phyloP scores from a whole-genome alignment of 371 early-diverging fungal species.

The Chytridium lagenaria region DNA sequence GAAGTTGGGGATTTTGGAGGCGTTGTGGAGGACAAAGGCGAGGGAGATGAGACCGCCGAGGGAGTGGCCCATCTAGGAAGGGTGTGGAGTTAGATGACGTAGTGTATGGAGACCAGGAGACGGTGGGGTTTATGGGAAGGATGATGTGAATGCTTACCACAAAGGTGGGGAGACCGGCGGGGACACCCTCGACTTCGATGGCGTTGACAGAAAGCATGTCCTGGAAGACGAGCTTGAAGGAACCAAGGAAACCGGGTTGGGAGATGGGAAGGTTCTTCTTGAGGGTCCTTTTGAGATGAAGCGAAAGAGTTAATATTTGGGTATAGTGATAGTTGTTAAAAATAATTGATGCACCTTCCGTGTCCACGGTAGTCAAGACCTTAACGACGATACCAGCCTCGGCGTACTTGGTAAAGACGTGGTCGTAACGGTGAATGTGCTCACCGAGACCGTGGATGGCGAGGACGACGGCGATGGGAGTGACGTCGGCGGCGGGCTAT shows the following conservation, averaged over 20 bases:
- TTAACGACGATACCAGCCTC: constrained; percentile 39
- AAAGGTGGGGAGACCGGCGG: constrained; percentile 31
- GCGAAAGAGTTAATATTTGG: neutral
- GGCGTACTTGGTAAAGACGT: constrained; percentile 36
- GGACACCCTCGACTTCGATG: constrained; percentile 24
- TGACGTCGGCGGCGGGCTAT: constrained; percentile 8
- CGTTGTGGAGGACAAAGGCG: constrained; percentile 16
- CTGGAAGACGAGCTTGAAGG: constrained; percentile 24
- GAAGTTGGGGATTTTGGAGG: constrained; percentile 26
- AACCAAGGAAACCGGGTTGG: constrained; percentile 17
- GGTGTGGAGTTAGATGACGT: neutral
- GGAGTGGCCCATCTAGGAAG: constrained; percentile 35
- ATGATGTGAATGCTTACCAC: constrained; percentile 19
- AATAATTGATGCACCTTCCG: constrained; percentile 26
- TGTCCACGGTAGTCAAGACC: constrained; percentile 46
- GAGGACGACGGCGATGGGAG: constrained; percentile 32
- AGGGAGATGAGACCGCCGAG: constrained; percentile 44
- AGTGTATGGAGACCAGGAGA: neutral
- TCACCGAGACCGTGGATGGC: constrained; percentile 50
- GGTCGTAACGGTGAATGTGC: constrained; percentile 46
- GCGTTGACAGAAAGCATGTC: constrained; percentile 31
- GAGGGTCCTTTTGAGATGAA: constrained; percentile 21
- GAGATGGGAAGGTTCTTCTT: constrained; percentile 19
- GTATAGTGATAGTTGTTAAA: neutral
- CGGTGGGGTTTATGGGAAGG: neutral